A percentile compares a stretch with the other conserved stretches of the same genome.
phyloP scores from a whole-genome alignment of 768 basidiomycete species.

The Holtermanniella nyarrowii region DNA sequence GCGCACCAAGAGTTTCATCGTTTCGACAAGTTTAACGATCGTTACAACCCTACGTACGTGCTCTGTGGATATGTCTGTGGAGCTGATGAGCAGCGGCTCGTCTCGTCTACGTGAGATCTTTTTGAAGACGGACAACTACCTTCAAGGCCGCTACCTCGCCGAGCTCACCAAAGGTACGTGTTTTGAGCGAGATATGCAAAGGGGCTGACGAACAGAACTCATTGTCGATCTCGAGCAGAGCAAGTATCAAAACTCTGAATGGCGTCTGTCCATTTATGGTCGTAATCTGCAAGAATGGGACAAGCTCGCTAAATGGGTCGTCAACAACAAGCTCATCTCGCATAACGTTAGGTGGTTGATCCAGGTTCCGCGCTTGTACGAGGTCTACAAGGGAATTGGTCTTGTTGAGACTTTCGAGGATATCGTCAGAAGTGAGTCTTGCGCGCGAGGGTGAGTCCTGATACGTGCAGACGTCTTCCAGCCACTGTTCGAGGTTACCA shows the following conservation, averaged over 20 bases:
- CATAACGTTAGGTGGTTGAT: conserved; percentile 98
- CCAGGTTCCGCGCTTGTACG: conserved; percentile 87
- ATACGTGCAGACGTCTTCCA: conserved; percentile 67
- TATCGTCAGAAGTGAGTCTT: conserved; percentile 69
- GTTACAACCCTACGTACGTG: conserved; percentile 69
- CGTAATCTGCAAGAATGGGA: conserved; percentile 79
- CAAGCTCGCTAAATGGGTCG: conserved; percentile 93
- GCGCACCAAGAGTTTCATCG: conserved; percentile 97
- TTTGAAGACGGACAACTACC: conserved; percentile 92
- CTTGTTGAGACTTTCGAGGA: conserved; percentile 79
- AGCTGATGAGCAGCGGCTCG: conserved; percentile 54
- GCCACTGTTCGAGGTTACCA: conserved; percentile 91
- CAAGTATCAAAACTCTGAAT: conserved; percentile 99
- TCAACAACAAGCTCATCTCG: conserved; percentile 82
- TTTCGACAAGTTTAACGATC: conserved; percentile 95
- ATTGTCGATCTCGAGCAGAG: conserved; percentile 97
- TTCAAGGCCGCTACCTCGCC: conserved; percentile 84
- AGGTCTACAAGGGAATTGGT: conserved; percentile 84
- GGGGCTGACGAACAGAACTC: conserved; percentile 59
- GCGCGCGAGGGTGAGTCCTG: background rate
- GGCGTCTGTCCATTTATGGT: conserved; percentile 94
- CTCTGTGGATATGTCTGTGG: background rate
- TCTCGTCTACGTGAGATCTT: conserved; percentile 92
- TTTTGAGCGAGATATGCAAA: too few relatives aligned
- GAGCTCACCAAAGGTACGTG: conserved; percentile 74